Evolutionary conservation across 2,329 filamentous ascomycete genomes (phyloP).

Genomic region (Ilyonectria sp.): DNA sequence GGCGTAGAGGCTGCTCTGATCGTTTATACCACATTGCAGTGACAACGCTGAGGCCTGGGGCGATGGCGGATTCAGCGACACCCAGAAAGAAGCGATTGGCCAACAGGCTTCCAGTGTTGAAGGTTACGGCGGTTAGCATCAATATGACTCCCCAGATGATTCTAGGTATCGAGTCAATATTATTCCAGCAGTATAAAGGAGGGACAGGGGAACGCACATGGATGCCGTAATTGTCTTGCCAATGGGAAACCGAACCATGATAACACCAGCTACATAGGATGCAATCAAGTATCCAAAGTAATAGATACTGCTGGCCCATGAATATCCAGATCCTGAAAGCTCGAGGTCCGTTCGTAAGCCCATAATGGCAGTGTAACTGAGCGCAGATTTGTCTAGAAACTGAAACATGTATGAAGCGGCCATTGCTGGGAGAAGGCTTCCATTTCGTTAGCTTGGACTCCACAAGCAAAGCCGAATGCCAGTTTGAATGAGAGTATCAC

Average conservation of each 20-base stretch:
- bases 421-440: conserved; percentile 66
- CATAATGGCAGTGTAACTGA: conserved; percentile 67
- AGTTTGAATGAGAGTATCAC: conserved; percentile 56
- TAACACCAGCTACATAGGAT: conserved; percentile 44
- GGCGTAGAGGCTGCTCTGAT: conserved; percentile 36
- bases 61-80: conserved; percentile 67
- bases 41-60: conserved; percentile 68
- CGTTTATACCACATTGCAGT: conserved; percentile 67
- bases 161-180: conserved; percentile 15
- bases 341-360: conserved; percentile 61
- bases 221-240: conserved; percentile 46
- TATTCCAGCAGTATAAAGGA: background rate
- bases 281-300: conserved; percentile 65
- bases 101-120: conserved; percentile 63
- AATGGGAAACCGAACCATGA: conserved; percentile 47
- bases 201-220: conserved; percentile 30
- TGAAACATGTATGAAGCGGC: conserved; percentile 71
- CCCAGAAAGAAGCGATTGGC: conserved; percentile 68
- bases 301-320: conserved; percentile 65
- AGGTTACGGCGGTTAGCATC: conserved; percentile 61
- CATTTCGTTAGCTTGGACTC: background rate
- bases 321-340: conserved; percentile 65
- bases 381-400: conserved; percentile 72
- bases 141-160: conserved; percentile 56
- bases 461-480: conserved; percentile 39